Conservation (phyloP, 1,284 basidiomycete species). For the Earliella scabrosa region DNA sequence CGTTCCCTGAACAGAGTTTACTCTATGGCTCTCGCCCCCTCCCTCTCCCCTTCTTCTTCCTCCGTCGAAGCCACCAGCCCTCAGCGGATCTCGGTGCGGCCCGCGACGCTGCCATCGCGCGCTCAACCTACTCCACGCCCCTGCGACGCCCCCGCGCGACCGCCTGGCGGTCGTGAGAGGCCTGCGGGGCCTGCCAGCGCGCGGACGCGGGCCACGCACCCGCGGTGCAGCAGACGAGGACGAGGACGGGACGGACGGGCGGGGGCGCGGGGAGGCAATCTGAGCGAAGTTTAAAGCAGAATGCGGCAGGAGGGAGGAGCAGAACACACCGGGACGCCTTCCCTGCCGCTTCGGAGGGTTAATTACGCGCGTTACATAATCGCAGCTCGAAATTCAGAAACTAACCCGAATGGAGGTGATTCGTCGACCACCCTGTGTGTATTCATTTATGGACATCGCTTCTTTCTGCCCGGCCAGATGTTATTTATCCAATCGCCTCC, state of each 20-base stretch:
- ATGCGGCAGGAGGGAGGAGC: slow-evolving; percentile 14
- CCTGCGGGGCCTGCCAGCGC: too few species aligned
- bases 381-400: slow-evolving; percentile 18
- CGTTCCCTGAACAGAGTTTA: slow-evolving; percentile 14
- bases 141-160: neutral
- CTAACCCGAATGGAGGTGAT: slow-evolving; percentile 25
- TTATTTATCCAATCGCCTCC: slow-evolving; percentile 26
- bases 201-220: neutral
- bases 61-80: slow-evolving; percentile 9
- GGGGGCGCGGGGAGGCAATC: neutral
- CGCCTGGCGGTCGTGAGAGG: neutral
- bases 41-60: too few species aligned
- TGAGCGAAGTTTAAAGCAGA: slow-evolving; percentile 9
- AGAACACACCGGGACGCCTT: slow-evolving; percentile 16
- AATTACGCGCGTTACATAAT: slow-evolving; percentile 27
- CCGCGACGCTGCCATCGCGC: slow-evolving; percentile 9
- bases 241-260: neutral
- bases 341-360: slow-evolving; percentile 27
- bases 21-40: slow-evolving; percentile 2
- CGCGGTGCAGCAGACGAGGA: neutral
- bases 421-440: slow-evolving; percentile 21
- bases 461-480: slow-evolving; percentile 26
- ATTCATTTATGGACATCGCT: slow-evolving; percentile 28
- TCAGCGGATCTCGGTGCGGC: slow-evolving; percentile 24
- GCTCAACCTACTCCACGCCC: slow-evolving; percentile 18